Base-by-base conservation (phyloP, 2,329 filamentous ascomycete genomes). In the Colletotrichum viniferum region DNA sequence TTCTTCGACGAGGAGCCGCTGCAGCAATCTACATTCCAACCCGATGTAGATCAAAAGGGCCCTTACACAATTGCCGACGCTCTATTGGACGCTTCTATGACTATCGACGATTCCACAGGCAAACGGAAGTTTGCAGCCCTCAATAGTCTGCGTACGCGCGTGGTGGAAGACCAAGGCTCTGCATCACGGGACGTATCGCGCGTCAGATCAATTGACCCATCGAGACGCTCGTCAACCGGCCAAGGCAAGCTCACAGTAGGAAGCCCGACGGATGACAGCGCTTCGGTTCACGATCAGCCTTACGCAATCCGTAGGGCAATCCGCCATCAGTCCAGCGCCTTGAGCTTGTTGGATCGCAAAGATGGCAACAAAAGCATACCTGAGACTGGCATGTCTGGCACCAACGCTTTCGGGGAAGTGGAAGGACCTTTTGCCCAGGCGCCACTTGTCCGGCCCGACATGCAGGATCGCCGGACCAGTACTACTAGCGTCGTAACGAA, bases 51-150 rank as follows among this genome's bases (percentile, higher is more conserved):
- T 18, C 77, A 84, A 73, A 87, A 82, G 74, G 86, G 84, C 12
- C 90, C 92, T 7, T 94, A 95, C 78, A 98, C 96, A 0, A 97
- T 98, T 78, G 92, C 95, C 5, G 96, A 98, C 84, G 97, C 97
- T 7, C 87, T 98, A 18, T 88, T 98, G 34, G 97, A 98, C 83
- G 97, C 97, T 8, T 97, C 96, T 1, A 96, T 95, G 86, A 96
- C 94, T 1, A 95, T 97, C 77, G 94, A 96, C 80, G 92, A 94
- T 77, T 87, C 92, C 1, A 84, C 90, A 9, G 86, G 90, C 4
- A 89, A 88, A 81, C 88, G 88, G 77, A 87, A 87, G 69, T 87
- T 88, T 34, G 87, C 88, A 16, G 88, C 88, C 0, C 80, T 87
- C n/a, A 90, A 91, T 76, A 86, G 79, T 48, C 34, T 76, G 21